phyloP scores from a whole-genome alignment of 305 asterid genomes.

The Fraxinus dipetala region DNA sequence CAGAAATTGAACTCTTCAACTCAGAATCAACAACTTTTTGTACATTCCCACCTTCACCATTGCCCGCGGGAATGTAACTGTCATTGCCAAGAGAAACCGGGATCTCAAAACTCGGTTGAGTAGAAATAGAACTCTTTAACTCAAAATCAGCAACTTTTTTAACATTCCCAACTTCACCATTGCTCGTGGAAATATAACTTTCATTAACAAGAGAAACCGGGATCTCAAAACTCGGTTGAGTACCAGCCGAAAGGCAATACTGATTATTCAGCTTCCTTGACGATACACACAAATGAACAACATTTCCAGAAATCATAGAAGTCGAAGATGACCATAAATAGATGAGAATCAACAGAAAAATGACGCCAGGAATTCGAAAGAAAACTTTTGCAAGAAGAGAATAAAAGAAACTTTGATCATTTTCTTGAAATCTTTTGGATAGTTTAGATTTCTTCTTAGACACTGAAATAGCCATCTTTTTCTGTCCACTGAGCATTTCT shows the following conservation, averaged over 20 bases:
- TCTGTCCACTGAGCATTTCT: background rate
- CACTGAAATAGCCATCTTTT: background rate
- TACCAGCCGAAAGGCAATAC: constrained; percentile 61
- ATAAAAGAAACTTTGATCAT: constrained; percentile 24
- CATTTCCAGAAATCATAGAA: constrained; percentile 46
- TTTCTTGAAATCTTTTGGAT: constrained; percentile 28
- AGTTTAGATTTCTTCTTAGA: constrained; percentile 43
- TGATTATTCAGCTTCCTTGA: constrained; percentile 46
- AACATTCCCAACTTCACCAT: background rate
- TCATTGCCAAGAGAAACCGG: constrained; percentile 20
- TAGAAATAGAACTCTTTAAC: constrained; percentile 4
- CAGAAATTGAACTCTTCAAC: background rate
- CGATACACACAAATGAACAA: constrained; percentile 55
- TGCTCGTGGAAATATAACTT: constrained; percentile 14
- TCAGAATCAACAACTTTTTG: constrained; percentile 5
- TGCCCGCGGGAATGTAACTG: constrained; percentile 9
- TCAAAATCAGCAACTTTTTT: constrained; percentile 5
- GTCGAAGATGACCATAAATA: constrained; percentile 59
- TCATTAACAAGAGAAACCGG: constrained; percentile 19
- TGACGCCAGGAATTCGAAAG: constrained; percentile 32
- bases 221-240: constrained; percentile 39
- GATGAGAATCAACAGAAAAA: constrained; percentile 37
- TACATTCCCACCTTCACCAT: background rate
- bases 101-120: constrained; percentile 33
- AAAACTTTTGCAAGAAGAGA: constrained; percentile 33